phyloP scores from a whole-genome alignment of 1,139 yeast species.

The Pichia sp. region DNA sequence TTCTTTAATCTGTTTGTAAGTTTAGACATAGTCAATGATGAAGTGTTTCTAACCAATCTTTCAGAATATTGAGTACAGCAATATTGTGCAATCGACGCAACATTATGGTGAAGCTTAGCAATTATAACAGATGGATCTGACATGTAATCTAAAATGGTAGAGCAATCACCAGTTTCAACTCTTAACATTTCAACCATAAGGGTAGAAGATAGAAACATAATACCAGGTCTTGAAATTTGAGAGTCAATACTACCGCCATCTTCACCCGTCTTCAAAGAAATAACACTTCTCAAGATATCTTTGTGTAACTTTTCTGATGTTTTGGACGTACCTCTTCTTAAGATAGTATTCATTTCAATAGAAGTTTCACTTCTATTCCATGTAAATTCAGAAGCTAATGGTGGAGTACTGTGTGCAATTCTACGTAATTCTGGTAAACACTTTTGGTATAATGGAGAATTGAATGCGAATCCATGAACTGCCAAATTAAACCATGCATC shows the following conservation, averaged over 20 bases:
- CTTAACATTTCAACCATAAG: slow-evolving; percentile 76
- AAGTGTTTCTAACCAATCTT: slow-evolving; percentile 31
- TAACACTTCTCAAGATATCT: slow-evolving; percentile 37
- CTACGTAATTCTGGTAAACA: slow-evolving; percentile 52
- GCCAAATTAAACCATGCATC: slow-evolving; percentile 95
- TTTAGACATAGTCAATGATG: slow-evolving; percentile 51
- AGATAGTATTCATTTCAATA: slow-evolving; percentile 84
- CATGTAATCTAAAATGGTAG: slow-evolving; percentile 69
- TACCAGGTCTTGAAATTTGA: slow-evolving; percentile 69
- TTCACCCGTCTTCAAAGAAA: slow-evolving; percentile 22
- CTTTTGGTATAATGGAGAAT: slow-evolving; percentile 52
- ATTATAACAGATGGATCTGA: slow-evolving; percentile 81
- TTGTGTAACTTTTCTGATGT: slow-evolving; percentile 78
- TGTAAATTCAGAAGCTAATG: slow-evolving; percentile 84
- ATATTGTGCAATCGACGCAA: slow-evolving; percentile 63
- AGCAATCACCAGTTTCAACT: slow-evolving; percentile 78
- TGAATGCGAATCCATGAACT: slow-evolving; percentile 79
- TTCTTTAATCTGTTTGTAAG: slow-evolving; percentile 72
- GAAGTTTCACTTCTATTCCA: slow-evolving; percentile 91
- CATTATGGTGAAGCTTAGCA: slow-evolving; percentile 70
- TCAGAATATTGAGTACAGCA: slow-evolving; percentile 56
- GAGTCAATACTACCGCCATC: slow-evolving; percentile 34
- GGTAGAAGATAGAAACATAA: slow-evolving; percentile 87
- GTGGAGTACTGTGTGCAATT: slow-evolving; percentile 89
- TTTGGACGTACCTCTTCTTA: slow-evolving; percentile 87